Conservation (phyloP, 805 yeast species). For the Candida railenensis region DNA sequence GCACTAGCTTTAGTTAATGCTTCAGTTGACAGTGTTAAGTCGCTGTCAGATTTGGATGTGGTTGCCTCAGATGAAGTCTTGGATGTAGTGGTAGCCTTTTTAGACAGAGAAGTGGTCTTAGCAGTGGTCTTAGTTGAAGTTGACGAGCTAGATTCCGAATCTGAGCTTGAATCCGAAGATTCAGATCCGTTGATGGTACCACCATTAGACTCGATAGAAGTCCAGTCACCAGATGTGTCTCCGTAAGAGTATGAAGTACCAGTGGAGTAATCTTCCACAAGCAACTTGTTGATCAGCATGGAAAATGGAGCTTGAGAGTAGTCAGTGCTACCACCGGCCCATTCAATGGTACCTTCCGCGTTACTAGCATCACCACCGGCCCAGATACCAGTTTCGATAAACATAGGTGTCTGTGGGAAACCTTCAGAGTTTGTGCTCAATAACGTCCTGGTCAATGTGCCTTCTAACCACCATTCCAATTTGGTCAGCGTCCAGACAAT, state of each 20-base stretch:
- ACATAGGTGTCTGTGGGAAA: constrained; percentile 88
- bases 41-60: neutral
- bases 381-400: constrained; percentile 65
- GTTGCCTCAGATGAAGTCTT: constrained; percentile 1
- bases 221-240: constrained; percentile 56
- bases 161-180: neutral
- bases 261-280: constrained; percentile 63
- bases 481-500: constrained; percentile 74
- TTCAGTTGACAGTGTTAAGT: constrained; percentile 1
- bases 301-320: constrained; percentile 63
- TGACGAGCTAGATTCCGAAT: neutral
- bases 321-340: constrained; percentile 78
- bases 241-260: constrained; percentile 56
- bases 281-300: constrained; percentile 56
- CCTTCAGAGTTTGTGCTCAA: constrained; percentile 54
- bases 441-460: constrained; percentile 62
- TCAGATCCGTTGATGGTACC: constrained; percentile 57
- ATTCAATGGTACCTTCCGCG: constrained; percentile 65
- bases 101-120: neutral
- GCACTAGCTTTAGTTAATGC: too few species aligned
- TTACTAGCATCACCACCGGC: constrained; percentile 74
- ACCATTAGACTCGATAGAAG: constrained; percentile 54
- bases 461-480: constrained; percentile 71
- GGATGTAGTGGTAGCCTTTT: neutral
- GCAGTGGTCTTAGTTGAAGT: constrained; percentile 4